Percentiles rank a stretch among this genome's conserved stretches.
phyloP scores from a whole-genome alignment of 2,329 filamentous ascomycete species.

The Chaetoscypha palmicola region DNA sequence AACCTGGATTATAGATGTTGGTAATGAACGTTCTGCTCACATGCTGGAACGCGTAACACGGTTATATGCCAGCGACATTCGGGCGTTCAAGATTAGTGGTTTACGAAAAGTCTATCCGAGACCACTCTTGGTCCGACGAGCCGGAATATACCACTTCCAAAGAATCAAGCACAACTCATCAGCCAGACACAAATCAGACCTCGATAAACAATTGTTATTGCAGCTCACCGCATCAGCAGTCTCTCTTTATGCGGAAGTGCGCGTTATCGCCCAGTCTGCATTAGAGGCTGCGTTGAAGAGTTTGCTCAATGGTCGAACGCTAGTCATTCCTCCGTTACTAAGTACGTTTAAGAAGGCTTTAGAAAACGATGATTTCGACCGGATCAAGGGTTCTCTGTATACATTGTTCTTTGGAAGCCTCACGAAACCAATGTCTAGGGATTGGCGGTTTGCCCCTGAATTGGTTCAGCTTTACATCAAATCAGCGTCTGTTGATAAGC shows the following conservation, averaged over 20 bases:
- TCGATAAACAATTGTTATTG: slow-evolving; percentile 77
- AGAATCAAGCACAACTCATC: slow-evolving; percentile 91
- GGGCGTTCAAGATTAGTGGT: slow-evolving; percentile 91
- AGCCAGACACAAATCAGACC: slow-evolving; percentile 77
- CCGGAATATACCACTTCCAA: slow-evolving; percentile 90
- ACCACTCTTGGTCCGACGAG: slow-evolving; percentile 83
- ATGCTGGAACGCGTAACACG: slow-evolving; percentile 81
- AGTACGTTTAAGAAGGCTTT: slow-evolving; percentile 72
- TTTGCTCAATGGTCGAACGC: slow-evolving; percentile 75
- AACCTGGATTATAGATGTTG: slow-evolving; percentile 96
- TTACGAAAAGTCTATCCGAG: slow-evolving; percentile 88
- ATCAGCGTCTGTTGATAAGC: slow-evolving; percentile 83
- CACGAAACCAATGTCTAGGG: slow-evolving; percentile 76
- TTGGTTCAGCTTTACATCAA: slow-evolving; percentile 85
- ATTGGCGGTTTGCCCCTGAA: slow-evolving; percentile 93
- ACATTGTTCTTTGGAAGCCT: slow-evolving; percentile 84
- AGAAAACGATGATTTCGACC: slow-evolving; percentile 72
- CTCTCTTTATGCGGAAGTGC: slow-evolving; percentile 89
- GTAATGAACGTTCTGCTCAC: slow-evolving; percentile 91
- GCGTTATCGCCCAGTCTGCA: slow-evolving; percentile 85
- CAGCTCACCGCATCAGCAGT: slow-evolving; percentile 87
- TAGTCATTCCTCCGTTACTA: slow-evolving; percentile 86
- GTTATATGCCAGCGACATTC: slow-evolving; percentile 77
- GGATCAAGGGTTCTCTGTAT: slow-evolving; percentile 92
- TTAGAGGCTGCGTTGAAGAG: slow-evolving; percentile 91